Evolutionary conservation across 2,329 filamentous ascomycete genomes (phyloP), one percentile per base, ranked within the genome.

Genomic region (Exserohilum turcica): DNA sequence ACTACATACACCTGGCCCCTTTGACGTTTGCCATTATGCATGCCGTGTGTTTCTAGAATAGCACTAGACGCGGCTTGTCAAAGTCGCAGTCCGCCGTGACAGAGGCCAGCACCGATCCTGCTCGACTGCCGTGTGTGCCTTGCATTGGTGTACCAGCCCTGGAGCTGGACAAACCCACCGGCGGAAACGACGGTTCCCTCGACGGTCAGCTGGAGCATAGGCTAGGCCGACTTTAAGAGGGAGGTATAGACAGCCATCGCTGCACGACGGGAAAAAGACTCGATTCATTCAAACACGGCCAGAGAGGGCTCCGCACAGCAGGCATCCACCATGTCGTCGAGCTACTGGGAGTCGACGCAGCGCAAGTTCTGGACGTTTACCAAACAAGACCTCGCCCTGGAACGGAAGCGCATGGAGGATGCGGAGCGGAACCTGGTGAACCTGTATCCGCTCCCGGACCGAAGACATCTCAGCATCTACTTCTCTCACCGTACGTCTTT

Each of bases 331-430:
- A 97, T 97, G 93, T 91, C 93, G 29, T 90, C 92, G 71, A 97
- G 93, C 77, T 99, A 93, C 79, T 99, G 92, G 92, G 89, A 91
- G 60, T 97, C 94, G 49, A 94, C 91, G 21, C 94, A 99, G 77
- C 85, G 88, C 64, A 88, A 86, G 64, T 85, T 90, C 78, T 99
- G 94, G 94, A 89, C 91, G 51, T 96, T 96, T 76, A 88, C 90
- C 40, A 89, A 91, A 68, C 86, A 91, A 57, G 86, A 92, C 72
- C 82, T 99, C 47, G 84, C 85, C 12, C 82, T 88, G 46, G 85
- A 90, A 73, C 87, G 93, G 51, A 85, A 88, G 70, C 85, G 86
- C 66, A 85, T 96, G 38, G 89, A 90, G 67, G 88, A 92, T 57
- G 85, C 88, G 54, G 89, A 96, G 67, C 84, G 85, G 57, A 82